These are phyloP conservation scores for Carex arenaria DNA, from an alignment of 202 grass and related monocot genomes.

Conservation along the genomic window DNA sequence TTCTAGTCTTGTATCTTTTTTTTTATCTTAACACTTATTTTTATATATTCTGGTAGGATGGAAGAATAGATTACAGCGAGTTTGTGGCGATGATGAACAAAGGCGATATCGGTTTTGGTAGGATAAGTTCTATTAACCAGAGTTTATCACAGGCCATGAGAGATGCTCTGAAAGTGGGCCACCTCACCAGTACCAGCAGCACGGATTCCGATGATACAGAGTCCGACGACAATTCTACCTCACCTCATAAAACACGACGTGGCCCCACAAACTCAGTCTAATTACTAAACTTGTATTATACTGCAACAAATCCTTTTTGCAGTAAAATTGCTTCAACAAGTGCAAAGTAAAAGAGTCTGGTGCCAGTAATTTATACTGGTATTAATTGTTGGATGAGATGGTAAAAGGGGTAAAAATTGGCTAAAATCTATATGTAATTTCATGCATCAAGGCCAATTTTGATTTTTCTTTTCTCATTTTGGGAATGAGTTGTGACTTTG, in stretches of 20 bases:
- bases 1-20: background rate
- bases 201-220: background rate
- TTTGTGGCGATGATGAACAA: constrained; percentile 31
- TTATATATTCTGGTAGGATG: constrained; percentile 15
- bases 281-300: background rate
- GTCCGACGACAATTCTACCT: background rate
- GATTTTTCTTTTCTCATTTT: background rate
- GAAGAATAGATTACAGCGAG: constrained; percentile 31
- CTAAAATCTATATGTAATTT: background rate
- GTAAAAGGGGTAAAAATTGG: background rate
- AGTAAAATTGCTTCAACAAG: constrained; percentile 3
- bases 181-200: background rate
- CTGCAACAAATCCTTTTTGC: background rate
- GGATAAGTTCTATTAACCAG: constrained; percentile 1
- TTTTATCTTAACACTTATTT: background rate
- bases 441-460: background rate
- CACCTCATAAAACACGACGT: background rate
- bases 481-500: background rate
- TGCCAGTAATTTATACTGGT: constrained; percentile 2
- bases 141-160: background rate
- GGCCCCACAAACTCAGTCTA: background rate
- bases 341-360: background rate
- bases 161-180: constrained; percentile 16
- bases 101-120: constrained; percentile 12
- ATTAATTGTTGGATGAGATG: background rate